Base-by-base conservation (phyloP, 2,329 filamentous ascomycete species). In the Blastomyces silverae region DNA sequence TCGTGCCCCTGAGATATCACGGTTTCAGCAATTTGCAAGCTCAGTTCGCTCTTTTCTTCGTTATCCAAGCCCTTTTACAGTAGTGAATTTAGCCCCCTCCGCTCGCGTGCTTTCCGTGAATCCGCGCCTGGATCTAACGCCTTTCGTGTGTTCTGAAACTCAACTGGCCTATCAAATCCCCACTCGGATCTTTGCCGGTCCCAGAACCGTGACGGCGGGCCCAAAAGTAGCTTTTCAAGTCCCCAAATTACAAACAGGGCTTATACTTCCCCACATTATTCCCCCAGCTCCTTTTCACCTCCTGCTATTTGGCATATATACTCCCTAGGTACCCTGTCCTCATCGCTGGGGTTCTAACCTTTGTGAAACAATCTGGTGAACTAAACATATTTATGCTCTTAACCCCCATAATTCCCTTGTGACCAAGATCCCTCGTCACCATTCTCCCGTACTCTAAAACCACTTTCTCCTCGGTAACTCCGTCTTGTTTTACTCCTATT, bases 241-340 rank as follows among this genome's bases (percentile, higher is more conserved):
- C 28, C 28, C 28, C 4, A 31, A 28, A 37, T 64, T 34, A 59
- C 59, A 25, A 22, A 20, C 63, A 22, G 22, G n/a, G 37, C 48
- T 37, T 60, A 53, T 57, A 42, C 56, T 55, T 61, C 42, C 60
- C 34, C 42, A 62, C 62, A 66, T 66, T 67, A 66, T 66, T 67
- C 44, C 63, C 65, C 65, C 58, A 28, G 25, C 48, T 50, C 57
- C 50, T 22, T 10, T 60, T 20, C 2, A 25, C 7, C n/a, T 37
- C n/a, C 11, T 7, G 5, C 0, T 22, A n/a, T 46, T 60, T 60
- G 42, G 39, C 42, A 46, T 59, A 44, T 59, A 25, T 52, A 53
- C 37, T 39, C 37, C 6, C 6, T 17, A 15, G 13, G 4, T 53
- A 15, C 39, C 22, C 57, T 20, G 31, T 57, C 20, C 53, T n/a